phyloP scores from a whole-genome alignment of 768 basidiomycete genomes.

The Paxillus ammoniavirescens region DNA sequence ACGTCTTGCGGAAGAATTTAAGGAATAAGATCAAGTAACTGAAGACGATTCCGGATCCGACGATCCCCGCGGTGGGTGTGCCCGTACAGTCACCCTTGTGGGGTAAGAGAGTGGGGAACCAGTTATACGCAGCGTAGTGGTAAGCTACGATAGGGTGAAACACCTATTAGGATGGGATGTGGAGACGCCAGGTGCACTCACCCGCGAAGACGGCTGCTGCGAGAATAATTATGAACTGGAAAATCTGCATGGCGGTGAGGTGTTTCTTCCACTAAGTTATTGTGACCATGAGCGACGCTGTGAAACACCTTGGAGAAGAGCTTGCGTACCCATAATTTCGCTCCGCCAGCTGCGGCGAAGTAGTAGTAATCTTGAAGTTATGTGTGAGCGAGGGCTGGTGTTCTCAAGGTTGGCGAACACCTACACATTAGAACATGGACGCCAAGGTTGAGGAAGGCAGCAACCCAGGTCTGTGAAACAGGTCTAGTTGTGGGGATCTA shows the following conservation, averaged over 20 bases:
- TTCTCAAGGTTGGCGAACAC: constrained; percentile 26
- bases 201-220: constrained; percentile 5
- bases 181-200: background rate
- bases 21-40: constrained; percentile 22
- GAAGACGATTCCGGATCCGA: constrained; percentile 10
- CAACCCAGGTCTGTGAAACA: constrained; percentile 77
- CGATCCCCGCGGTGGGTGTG: constrained; percentile 14
- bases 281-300: background rate
- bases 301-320: background rate
- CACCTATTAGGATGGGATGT: background rate
- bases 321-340: constrained; percentile 15
- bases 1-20: constrained; percentile 22
- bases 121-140: constrained; percentile 18
- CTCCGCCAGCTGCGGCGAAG: constrained; percentile 81
- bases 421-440: constrained; percentile 97
- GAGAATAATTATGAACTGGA: constrained; percentile 21
- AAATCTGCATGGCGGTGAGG: constrained; percentile 23
- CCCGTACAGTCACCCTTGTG: constrained; percentile 15
- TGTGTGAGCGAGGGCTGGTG: background rate
- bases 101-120: constrained; percentile 15
- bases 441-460: constrained; percentile 80
- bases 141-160: constrained; percentile 5
- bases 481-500: background rate
- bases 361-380: constrained; percentile 86
- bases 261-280: constrained; percentile 21